Conservation (phyloP, 306 rosid species). For the Hippophae gyantsensis region DNA sequence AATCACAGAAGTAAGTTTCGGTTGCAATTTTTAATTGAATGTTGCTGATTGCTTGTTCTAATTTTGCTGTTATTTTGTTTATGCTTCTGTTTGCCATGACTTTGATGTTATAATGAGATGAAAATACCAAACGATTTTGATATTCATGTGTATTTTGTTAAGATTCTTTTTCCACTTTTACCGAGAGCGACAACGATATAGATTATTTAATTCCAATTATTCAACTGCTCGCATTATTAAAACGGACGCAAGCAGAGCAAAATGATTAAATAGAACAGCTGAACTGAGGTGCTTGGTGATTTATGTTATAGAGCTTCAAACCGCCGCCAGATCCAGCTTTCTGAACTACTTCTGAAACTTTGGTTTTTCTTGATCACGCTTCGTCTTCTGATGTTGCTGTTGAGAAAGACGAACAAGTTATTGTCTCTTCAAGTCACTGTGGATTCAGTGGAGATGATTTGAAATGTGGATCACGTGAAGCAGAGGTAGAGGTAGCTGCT, state of each 20-base stretch:
- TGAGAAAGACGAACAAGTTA: background rate
- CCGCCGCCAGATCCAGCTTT: slow-evolving; percentile 4
- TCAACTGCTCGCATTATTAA: background rate
- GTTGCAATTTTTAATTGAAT: background rate
- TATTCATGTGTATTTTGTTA: too few species aligned
- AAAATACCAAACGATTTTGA: too few species aligned
- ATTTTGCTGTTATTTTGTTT: background rate
- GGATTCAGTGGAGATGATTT: background rate
- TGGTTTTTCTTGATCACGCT: background rate
- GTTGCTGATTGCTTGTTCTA: background rate
- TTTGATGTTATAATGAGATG: background rate
- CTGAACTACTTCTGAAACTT: background rate
- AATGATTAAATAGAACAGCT: background rate
- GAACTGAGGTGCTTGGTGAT: background rate
- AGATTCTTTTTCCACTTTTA: too few species aligned
- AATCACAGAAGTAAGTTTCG: background rate
- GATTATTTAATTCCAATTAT: background rate
- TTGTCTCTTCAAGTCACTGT: background rate
- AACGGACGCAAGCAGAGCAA: background rate
- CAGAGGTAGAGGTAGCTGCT: slow-evolving; percentile 29
- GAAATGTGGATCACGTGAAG: slow-evolving; percentile 19
- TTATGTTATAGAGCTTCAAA: background rate
- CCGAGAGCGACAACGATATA: too few species aligned
- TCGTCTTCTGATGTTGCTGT: background rate
- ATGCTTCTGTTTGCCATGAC: background rate